phyloP scores from a whole-genome alignment of 441 rosid species.

The Pelargonium cotyledonis region DNA sequence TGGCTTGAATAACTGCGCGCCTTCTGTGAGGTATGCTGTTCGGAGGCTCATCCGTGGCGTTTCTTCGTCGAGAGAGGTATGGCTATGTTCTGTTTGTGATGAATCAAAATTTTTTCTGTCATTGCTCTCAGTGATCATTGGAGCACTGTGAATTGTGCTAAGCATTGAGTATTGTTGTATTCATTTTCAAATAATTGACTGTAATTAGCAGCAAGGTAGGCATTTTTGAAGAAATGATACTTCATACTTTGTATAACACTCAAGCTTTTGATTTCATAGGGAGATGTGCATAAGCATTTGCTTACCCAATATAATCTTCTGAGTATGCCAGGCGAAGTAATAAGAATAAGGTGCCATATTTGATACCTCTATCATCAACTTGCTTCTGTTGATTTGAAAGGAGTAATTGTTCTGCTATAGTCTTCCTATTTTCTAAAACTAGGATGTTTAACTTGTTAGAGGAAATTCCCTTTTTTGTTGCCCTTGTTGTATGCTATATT shows the following conservation, averaged over 20 bases:
- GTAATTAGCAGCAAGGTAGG: background rate
- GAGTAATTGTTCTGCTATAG: background rate
- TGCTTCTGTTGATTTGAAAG: no score
- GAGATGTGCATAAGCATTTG: background rate
- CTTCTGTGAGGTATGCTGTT: conserved; percentile 74
- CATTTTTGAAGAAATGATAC: background rate
- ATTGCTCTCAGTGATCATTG: background rate
- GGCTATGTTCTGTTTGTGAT: conserved; percentile 6
- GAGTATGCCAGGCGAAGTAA: background rate
- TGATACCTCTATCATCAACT: no score
- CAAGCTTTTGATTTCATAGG: background rate
- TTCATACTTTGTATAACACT: background rate
- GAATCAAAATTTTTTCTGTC: background rate
- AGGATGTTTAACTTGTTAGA: background rate
- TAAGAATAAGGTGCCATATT: background rate
- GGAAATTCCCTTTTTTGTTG: background rate
- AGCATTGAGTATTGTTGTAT: background rate
- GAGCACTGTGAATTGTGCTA: background rate
- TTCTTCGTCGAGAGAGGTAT: conserved; percentile 94
- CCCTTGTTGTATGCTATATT: background rate
- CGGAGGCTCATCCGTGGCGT: conserved; percentile 87
- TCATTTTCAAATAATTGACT: background rate
- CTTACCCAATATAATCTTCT: background rate
- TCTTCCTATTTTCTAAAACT: background rate
- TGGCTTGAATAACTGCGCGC: conserved; percentile 76